These are phyloP conservation scores for Rhynchosporium graminicola DNA, from an alignment of 2,329 filamentous ascomycete genomes.

Conservation along the genomic window DNA sequence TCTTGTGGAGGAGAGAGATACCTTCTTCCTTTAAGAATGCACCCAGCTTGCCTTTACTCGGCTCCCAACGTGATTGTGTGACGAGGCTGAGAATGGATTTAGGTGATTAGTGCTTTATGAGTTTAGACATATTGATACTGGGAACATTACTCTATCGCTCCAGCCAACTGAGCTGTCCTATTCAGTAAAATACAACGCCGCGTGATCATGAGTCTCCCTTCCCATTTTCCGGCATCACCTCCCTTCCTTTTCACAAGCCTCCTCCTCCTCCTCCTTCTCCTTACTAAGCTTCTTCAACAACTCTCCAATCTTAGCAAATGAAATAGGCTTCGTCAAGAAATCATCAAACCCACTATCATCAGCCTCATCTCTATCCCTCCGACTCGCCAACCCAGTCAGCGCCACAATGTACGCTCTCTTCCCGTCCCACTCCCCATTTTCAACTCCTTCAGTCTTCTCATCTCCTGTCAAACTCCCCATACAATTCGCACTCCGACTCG, in stretches of 20 bases:
- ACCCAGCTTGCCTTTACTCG: slow-evolving; percentile 27
- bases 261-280: slow-evolving; percentile 16
- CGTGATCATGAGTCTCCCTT: slow-evolving; percentile 42
- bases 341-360: slow-evolving; percentile 55
- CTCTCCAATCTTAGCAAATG: slow-evolving; percentile 30
- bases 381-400: slow-evolving; percentile 52
- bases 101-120: slow-evolving; percentile 40
- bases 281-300: slow-evolving; percentile 27
- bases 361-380: slow-evolving; percentile 50
- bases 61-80: slow-evolving; percentile 55
- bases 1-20: neutral
- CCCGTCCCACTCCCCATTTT: too few species aligned
- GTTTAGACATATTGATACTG: slow-evolving; percentile 48
- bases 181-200: slow-evolving; percentile 53
- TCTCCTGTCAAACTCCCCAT: too few species aligned
- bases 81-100: slow-evolving; percentile 27
- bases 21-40: neutral
- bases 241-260: slow-evolving; percentile 10
- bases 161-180: slow-evolving; percentile 47
- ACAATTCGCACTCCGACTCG: neutral
- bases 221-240: neutral
- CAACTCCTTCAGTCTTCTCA: too few species aligned
- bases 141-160: slow-evolving; percentile 35
- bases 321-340: slow-evolving; percentile 55
- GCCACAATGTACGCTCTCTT: slow-evolving; percentile 49